Percentiles rank a stretch among this genome's conserved stretches.
phyloP scores from a whole-genome alignment of 1,139 yeast genomes.

The Saccharomyces hybrid region DNA sequence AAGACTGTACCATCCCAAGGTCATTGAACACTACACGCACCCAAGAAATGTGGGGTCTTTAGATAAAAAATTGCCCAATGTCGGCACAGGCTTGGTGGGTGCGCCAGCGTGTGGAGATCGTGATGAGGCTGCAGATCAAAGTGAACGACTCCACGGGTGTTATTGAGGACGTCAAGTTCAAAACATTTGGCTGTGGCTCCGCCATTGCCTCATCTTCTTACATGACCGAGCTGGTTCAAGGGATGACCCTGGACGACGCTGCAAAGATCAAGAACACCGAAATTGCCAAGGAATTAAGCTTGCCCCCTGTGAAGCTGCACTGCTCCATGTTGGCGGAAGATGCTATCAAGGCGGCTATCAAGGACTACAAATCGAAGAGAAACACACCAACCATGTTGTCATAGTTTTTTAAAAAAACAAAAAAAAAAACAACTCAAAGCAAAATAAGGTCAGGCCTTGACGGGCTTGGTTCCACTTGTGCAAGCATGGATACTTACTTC shows the following conservation, averaged over 20 bases:
- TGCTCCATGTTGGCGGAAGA: slow-evolving; percentile 99
- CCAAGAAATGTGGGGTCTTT: slow-evolving; percentile 95
- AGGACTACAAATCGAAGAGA: slow-evolving; percentile 78
- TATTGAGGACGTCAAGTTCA: slow-evolving; percentile 90
- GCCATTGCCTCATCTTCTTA: slow-evolving; percentile 95
- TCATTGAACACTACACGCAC: slow-evolving; percentile 88
- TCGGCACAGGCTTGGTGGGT: slow-evolving; percentile 97
- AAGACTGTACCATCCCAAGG: slow-evolving; percentile 56
- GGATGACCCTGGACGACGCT: slow-evolving; percentile 92
- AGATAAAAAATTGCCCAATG: slow-evolving; percentile 65
- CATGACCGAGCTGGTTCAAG: slow-evolving; percentile 91
- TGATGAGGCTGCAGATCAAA: slow-evolving; percentile 91
- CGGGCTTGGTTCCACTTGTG: background rate
- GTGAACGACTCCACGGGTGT: slow-evolving; percentile 86
- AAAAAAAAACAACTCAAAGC: background rate
- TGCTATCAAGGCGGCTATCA: slow-evolving; percentile 94
- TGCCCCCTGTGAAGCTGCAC: slow-evolving; percentile 95
- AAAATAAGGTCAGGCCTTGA: background rate
- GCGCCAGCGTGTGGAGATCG: slow-evolving; percentile 99
- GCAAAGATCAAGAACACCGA: slow-evolving; percentile 82
- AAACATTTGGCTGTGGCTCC: slow-evolving; percentile 97
- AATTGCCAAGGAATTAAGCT: slow-evolving; percentile 83
- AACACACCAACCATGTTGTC: slow-evolving; percentile 15
- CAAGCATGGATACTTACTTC: background rate
- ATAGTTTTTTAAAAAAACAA: background rate